Evolutionary conservation across 306 rosid species (phyloP), one percentile per base, ranked within the genome.

Genomic region (Vigna hirtella): DNA sequence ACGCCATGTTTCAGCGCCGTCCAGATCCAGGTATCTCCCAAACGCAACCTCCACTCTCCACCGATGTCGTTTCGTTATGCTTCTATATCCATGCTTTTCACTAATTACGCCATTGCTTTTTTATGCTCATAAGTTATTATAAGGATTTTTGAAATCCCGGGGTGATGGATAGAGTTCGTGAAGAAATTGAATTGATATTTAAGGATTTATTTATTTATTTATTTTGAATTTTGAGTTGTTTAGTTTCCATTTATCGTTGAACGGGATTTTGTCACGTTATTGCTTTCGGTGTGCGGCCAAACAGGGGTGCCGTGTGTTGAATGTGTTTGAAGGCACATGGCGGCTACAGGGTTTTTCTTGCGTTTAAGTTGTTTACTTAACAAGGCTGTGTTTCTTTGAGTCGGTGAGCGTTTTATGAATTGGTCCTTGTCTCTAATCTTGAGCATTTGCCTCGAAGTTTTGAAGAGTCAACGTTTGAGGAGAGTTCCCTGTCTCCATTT

Each of bases 251-350:
- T 61, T 45, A 49, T n/a, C 24, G 59, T 43, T 83, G 52, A 83
- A 77, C 81, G 58, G 55, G 32, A 38, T 53, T 70, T 79, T 38
- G 77, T 72, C 77, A 22, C 20, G 14, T 79, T 65, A 66, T 71
- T 45, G 55, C 15, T 4, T 65, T 70, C 20, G 48, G 77, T 42
- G 38, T n/a, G 20, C 18, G n/a, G 17, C 58, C 34, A 52, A 52
- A 52, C 3, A 9, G 1, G 72, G 71, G 20, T 85, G 72, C 59
- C 85, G 89, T 86, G 89, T 80, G 89, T 86, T 86, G 85, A 83
- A 59, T 77, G 85, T 11, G 12, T 86, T 72, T 76, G 80, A 79
- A 74, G 72, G 70, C 71, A 56, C 53, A 18, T 82, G 76, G 58
- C 81, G 82, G 81, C 77, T 82, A 26, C 12, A 10, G 3, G 36